Base-by-base conservation (phyloP, 2,329 filamentous ascomycete species). In the Colletotrichum tropicale region DNA sequence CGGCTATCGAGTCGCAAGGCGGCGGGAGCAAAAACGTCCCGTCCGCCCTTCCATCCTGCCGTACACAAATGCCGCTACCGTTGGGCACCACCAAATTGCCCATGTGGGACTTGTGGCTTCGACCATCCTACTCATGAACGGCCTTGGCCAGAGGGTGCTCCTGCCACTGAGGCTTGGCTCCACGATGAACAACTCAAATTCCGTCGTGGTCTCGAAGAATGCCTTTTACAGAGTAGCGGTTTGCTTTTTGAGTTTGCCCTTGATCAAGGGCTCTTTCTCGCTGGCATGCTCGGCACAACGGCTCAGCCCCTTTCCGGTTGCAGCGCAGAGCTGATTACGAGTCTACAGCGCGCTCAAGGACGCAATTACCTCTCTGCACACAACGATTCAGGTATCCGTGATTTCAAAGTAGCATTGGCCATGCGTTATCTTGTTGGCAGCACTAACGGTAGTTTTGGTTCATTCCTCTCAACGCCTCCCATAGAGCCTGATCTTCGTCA, bases 401-500 rank as follows among this genome's bases (percentile, higher is more conserved):
- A 52, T 21, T 52, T 3, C 43, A 21, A 21, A 52, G 6, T 52
- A 52, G 3, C 43, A 52, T 21, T 52, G 43, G 1, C n/a, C n/a
- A 52, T 52, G 1, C 2, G 10, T 13, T 52, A 6, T 52, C 6
- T 15, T 24, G n/a, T 52, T 52, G n/a, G 12, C 10, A 21, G 12
- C 6, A 52, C 43, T 52, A 52, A 13, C 36, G 21, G 24, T 66
- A 66, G 5, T 43, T 24, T 36, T 15, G 24, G 8, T 10, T 8
- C 15, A 32, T 43, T 16, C 32, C 62, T 3, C 8, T 32, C 52
- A 69, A 18, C 21, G 66, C 48, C 16, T 69, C 66, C 66, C 48
- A 69, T 0, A 69, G 66, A 9, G 30, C 48, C 52, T 69, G 66
- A 32, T 69, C 66, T 24, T 60, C 66, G 12, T 21, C 30, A n/a